Base-by-base conservation (phyloP, 768 basidiomycete genomes). In the Panus rudis region DNA sequence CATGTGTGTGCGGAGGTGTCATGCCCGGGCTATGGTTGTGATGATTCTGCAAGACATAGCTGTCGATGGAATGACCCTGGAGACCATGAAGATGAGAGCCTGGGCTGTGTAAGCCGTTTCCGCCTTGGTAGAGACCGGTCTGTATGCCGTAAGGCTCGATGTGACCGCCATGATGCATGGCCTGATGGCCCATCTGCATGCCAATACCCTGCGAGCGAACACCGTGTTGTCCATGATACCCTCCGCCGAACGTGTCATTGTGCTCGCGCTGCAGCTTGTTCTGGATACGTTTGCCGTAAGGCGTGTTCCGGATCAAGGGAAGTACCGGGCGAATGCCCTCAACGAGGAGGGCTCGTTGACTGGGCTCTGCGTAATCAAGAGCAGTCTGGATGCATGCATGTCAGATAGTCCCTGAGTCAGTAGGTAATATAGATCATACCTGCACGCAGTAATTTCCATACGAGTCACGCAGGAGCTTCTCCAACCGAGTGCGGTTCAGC, bases 291-390 rank as follows among this genome's bases (percentile, higher is more conserved):
- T 99, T 99, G 54, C 96, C 96, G 55, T 99, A 99, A 6, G 96
- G 96, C 8, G 96, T 99, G 67, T 99, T 99, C 57, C 96, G 87
- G 59, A 99, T 99, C 55, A 97, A 75, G 2, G 96, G 96, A 20
- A 99, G 75, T 48, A 98, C 92, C n/a, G 96, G 96, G 39, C 96
- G 86, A 61, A 99, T 99, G 53, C 90, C 91, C 58, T 98, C 94
- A 16, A 99, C 91, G 20, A 99, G 81, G 49, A 92, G 74, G 4
- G 84, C 79, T 46, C 96, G 84, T 63, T 99, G 96, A 17, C 63
- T 71, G n/a, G 92, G 85, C 55, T 98, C 96, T 26, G 96, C 92
- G 52, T 98, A 99, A 63, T 99, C 96, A 41, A 98, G 69, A 28
- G 94, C 93, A 45, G 96, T 99, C 85, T 98, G 63, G 31, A 43